Evolutionary conservation across 345 rosid genomes (phyloP).

Genomic region (Microcos paniculata): DNA sequence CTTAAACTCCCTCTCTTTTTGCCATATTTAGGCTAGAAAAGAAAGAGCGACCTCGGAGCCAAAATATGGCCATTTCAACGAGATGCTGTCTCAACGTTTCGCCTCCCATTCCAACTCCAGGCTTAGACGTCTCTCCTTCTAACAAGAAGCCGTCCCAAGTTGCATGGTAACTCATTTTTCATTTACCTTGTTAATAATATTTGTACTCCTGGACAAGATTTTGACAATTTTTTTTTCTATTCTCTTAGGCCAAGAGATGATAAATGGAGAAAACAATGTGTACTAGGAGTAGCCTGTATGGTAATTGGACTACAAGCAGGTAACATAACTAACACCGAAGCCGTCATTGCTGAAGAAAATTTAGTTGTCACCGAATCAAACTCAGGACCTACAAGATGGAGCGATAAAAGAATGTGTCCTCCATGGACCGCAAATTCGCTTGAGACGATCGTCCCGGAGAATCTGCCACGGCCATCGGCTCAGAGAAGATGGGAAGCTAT

Average conservation of each 20-base stretch:
- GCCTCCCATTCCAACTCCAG: constrained; percentile 18
- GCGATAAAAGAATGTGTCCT: constrained; percentile 53
- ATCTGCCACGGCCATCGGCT: constrained; percentile 51
- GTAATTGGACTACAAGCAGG: constrained; percentile 29
- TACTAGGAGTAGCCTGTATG: constrained; percentile 30
- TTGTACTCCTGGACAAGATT: too few species aligned
- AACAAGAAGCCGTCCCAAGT: background rate
- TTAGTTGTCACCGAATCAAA: background rate
- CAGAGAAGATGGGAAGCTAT: constrained; percentile 44
- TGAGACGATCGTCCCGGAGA: constrained; percentile 61
- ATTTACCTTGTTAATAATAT: background rate
- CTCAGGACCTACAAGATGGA: constrained; percentile 35
- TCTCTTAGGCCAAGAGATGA: background rate
- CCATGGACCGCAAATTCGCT: constrained; percentile 50
- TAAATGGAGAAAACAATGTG: constrained; percentile 31
- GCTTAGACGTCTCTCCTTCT: constrained; percentile 8
- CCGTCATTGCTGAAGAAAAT: constrained; percentile 14
- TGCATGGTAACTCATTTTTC: constrained; percentile 17
- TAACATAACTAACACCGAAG: background rate
- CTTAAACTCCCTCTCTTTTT: background rate
- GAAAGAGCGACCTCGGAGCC: background rate
- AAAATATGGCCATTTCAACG: constrained; percentile 1
- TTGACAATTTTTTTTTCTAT: background rate
- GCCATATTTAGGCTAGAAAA: background rate
- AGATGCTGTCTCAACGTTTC: constrained; percentile 48